Evolutionary conservation across 345 rosid genomes (phyloP), one percentile per base, ranked within the genome.

Genomic region (Hibiscus tridactylites): DNA sequence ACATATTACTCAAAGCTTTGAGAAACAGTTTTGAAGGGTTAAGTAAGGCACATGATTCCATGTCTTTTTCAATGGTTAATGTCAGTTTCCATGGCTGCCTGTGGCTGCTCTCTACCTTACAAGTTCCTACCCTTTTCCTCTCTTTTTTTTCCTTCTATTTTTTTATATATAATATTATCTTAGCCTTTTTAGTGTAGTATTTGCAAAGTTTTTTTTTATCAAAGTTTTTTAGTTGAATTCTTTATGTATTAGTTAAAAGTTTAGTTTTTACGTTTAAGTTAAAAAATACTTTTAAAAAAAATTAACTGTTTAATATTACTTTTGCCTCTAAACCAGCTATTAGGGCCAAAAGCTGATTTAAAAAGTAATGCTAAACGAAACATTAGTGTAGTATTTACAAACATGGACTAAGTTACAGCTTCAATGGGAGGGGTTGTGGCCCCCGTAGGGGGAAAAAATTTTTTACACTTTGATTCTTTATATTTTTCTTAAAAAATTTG

Each of bases 21-120:
- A 47, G 12, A 76, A 83, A 85, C 80, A 78, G 83, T 74, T 6
- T 46, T 78, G 65, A 63, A 47, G 74, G 76, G 79, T 78, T 69
- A 88, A 86, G 88, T 29, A 81, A 88, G 39, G 92, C 88, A 81
- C 79, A 86, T 79, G 37, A 81, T 80, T 81, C 84, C 61, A 71
- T 44, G 42, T 54, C 73, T 59, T 11, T 66, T 39, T 2, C 11
- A 24, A 13, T 57, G 2, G 15, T 12, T 10, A 49, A 12, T 50
- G 57, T 66, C 44, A 13, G 39, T 60, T 62, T 9, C 65, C 53
- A 9, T 44, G 21, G 12, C 33, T 54, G 16, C 39, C 62, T 5
- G 53, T 33, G 29, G 4, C 44, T 37, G 9, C 10, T 37, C 44
- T 37, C 26, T 8, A 2, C 58, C 59, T n/a, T 19, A 17, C 19